A percentile compares a stretch with the other conserved stretches of the same genome.
phyloP scores from a whole-genome alignment of 768 basidiomycete species.

The Heimioporus sp. region DNA sequence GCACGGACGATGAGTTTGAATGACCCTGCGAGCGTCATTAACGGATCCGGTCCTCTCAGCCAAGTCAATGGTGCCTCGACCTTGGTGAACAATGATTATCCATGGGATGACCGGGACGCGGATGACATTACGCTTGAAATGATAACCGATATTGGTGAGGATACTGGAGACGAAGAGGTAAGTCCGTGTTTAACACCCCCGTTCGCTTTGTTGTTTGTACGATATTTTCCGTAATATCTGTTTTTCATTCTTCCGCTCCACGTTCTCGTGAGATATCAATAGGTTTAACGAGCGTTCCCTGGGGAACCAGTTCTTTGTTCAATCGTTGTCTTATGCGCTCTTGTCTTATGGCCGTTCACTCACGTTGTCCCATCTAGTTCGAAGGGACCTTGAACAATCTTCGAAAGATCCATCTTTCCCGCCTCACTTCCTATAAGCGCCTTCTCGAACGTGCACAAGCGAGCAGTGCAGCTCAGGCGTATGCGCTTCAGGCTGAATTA shows the following conservation, averaged over 20 bases:
- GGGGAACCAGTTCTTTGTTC: neutral
- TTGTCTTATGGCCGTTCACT: neutral
- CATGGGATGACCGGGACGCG: constrained; percentile 41
- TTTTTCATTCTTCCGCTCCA: neutral
- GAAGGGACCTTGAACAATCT: constrained; percentile 42
- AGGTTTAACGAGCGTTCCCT: too few relatives aligned
- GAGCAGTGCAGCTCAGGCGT: constrained; percentile 75
- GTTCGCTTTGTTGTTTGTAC: too few relatives aligned
- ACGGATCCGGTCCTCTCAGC: constrained; percentile 18
- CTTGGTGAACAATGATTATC: constrained; percentile 16
- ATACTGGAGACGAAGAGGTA: constrained; percentile 73
- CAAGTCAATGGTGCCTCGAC: constrained; percentile 23
- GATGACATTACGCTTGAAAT: constrained; percentile 71
- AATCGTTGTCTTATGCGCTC: neutral
- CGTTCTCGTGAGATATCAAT: neutral
- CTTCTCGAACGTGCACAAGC: constrained; percentile 80
- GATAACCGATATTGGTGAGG: constrained; percentile 56
- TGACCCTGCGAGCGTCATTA: constrained; percentile 16
- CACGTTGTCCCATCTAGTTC: constrained; percentile 33
- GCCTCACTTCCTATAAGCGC: constrained; percentile 73
- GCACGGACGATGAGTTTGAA: constrained; percentile 10
- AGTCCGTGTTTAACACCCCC: constrained; percentile 4
- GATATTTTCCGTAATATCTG: neutral
- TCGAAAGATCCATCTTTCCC: constrained; percentile 43
- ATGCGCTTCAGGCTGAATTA: constrained; percentile 82